These are phyloP conservation scores for Pulveroboletus frians DNA, from an alignment of 768 basidiomycete genomes.

Conservation along the genomic window DNA sequence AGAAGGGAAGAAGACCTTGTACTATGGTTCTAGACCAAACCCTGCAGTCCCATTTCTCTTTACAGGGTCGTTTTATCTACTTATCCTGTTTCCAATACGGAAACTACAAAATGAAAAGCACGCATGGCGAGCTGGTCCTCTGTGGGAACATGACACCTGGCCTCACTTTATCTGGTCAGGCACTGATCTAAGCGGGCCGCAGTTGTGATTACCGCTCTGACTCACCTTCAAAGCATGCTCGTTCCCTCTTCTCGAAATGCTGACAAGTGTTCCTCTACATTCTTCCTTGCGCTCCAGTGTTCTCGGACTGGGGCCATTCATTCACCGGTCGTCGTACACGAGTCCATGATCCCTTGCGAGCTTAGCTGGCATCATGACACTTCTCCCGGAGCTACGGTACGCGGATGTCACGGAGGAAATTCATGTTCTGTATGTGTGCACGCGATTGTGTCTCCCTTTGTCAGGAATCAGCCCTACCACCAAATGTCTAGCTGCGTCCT, in stretches of 20 bases:
- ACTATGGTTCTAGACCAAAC: constrained; percentile 1
- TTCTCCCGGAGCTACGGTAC: constrained; percentile 6
- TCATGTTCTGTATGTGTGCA: constrained; percentile 5
- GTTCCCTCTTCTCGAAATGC: constrained; percentile 15
- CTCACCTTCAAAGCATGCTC: constrained; percentile 24
- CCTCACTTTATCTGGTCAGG: constrained; percentile 27
- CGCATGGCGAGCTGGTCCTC: constrained; percentile 5
- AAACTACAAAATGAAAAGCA: constrained; percentile 24
- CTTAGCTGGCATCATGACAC: constrained; percentile 12
- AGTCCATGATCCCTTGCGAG: constrained; percentile 16
- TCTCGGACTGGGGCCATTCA: constrained; percentile 19
- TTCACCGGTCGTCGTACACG: constrained; percentile 19
- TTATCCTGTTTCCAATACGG: constrained; percentile 14
- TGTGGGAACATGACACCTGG: constrained; percentile 20
- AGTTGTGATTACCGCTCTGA: constrained; percentile 21
- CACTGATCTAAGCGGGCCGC: constrained; percentile 23
- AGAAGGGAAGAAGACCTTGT: neutral
- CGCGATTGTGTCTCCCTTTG: neutral
- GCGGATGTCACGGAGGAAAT: neutral
- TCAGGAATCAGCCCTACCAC: neutral
- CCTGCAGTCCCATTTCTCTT: constrained; percentile 4
- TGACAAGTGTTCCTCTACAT: constrained; percentile 3
- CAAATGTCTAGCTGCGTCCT: neutral
- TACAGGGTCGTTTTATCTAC: constrained; percentile 8
- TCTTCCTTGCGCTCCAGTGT: constrained; percentile 25